These are phyloP conservation scores for Sporothrix globosa DNA, from an alignment of 2,329 filamentous ascomycete genomes.

Conservation along the genomic window DNA sequence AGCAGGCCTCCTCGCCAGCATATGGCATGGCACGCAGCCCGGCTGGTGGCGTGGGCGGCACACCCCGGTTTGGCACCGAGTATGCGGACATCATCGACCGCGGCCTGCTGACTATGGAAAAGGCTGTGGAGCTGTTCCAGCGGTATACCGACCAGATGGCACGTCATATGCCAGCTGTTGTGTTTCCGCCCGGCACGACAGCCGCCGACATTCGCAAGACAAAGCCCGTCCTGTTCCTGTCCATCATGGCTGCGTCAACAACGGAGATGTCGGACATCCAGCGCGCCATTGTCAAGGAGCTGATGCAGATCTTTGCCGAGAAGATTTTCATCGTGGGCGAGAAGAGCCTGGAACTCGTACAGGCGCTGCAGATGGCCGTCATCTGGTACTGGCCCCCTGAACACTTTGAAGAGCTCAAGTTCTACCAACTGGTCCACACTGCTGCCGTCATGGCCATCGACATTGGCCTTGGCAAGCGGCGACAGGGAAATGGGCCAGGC, in stretches of 20 bases:
- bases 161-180: conserved; percentile 63
- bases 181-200: conserved; percentile 59
- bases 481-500: conserved; percentile 34
- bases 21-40: conserved; percentile 20
- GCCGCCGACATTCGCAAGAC: conserved; percentile 59
- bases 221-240: conserved; percentile 70
- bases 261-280: conserved; percentile 62
- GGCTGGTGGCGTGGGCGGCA: neutral
- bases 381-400: conserved; percentile 87
- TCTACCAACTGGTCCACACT: conserved; percentile 83
- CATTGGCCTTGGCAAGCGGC: conserved; percentile 66
- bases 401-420: conserved; percentile 82
- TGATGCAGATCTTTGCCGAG: conserved; percentile 74
- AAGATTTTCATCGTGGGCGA: conserved; percentile 73
- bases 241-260: conserved; percentile 68
- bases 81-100: conserved; percentile 60
- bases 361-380: conserved; percentile 73
- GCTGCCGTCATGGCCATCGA: conserved; percentile 82
- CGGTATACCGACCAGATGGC: conserved; percentile 64
- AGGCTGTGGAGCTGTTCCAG: conserved; percentile 59
- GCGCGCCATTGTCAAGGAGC: conserved; percentile 65
- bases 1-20: neutral
- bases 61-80: conserved; percentile 37
- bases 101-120: conserved; percentile 60
- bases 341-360: conserved; percentile 81